phyloP scores from a whole-genome alignment of 2,329 filamentous ascomycete species.

The Fusarium sp. region DNA sequence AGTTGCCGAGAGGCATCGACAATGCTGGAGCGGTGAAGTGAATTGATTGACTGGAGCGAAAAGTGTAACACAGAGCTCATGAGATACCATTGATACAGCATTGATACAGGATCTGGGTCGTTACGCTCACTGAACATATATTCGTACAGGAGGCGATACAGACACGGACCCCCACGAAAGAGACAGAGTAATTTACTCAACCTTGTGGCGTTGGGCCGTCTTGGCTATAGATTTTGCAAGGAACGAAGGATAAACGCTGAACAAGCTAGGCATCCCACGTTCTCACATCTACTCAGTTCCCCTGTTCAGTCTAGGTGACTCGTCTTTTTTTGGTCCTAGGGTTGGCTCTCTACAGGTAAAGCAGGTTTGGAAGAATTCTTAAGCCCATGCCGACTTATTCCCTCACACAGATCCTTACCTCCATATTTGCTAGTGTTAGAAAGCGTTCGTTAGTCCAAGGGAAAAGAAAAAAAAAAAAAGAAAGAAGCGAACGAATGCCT shows the following conservation, averaged over 20 bases:
- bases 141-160: neutral
- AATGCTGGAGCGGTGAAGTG: constrained; percentile 4
- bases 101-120: constrained; percentile 3
- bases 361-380: neutral
- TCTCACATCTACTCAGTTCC: neutral
- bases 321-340: neutral
- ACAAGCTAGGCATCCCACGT: neutral
- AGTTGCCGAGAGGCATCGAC: constrained; percentile 15
- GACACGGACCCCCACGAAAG: neutral
- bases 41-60: neutral
- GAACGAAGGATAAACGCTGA: neutral
- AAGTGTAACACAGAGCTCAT: neutral
- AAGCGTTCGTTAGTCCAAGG: neutral
- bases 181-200: neutral
- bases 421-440: neutral
- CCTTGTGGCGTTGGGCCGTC: neutral
- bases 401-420: neutral
- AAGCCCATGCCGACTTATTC: neutral
- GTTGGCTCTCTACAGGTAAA: neutral
- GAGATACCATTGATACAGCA: constrained; percentile 3
- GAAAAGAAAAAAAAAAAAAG: neutral
- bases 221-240: neutral
- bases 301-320: neutral
- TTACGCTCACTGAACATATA: neutral
- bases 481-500: neutral